These are phyloP conservation scores for Malbranchea zuffiana DNA, from an alignment of 2,329 filamentous ascomycete species.

Conservation along the genomic window DNA sequence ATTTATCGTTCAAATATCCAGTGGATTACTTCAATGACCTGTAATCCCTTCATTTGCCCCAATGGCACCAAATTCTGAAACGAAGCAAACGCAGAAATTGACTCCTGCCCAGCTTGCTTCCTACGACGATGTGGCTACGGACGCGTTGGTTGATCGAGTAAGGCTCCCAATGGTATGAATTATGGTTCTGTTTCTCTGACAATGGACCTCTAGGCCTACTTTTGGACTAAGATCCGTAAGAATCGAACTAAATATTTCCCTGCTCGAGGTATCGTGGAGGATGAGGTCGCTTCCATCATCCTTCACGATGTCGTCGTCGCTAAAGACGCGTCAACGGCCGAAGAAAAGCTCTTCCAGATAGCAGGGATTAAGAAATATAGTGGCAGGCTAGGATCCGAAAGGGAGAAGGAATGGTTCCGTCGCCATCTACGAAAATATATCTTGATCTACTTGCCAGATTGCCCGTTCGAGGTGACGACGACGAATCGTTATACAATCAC, in stretches of 20 bases:
- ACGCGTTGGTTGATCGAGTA: constrained; percentile 91
- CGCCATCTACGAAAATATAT: constrained; percentile 82
- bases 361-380: constrained; percentile 63
- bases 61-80: constrained; percentile 18
- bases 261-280: constrained; percentile 63
- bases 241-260: constrained; percentile 79
- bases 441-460: constrained; percentile 85
- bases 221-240: constrained; percentile 94
- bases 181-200: constrained; percentile 3
- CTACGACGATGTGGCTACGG: constrained; percentile 92
- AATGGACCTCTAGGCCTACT: constrained; percentile 53
- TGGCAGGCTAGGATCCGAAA: constrained; percentile 55
- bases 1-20: constrained; percentile 8
- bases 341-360: constrained; percentile 59
- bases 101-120: constrained; percentile 78
- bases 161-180: constrained; percentile 29
- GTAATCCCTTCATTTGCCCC: constrained; percentile 2
- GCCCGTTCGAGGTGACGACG: constrained; percentile 83
- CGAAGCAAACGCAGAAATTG: constrained; percentile 52
- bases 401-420: constrained; percentile 77
- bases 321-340: constrained; percentile 60
- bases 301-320: constrained; percentile 59
- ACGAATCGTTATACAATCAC: constrained; percentile 93
- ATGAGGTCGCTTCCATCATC: constrained; percentile 50
- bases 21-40: too few relatives aligned